phyloP scores from a whole-genome alignment of 169 alveolate genomes.

The Toxoplasma gondii region DNA sequence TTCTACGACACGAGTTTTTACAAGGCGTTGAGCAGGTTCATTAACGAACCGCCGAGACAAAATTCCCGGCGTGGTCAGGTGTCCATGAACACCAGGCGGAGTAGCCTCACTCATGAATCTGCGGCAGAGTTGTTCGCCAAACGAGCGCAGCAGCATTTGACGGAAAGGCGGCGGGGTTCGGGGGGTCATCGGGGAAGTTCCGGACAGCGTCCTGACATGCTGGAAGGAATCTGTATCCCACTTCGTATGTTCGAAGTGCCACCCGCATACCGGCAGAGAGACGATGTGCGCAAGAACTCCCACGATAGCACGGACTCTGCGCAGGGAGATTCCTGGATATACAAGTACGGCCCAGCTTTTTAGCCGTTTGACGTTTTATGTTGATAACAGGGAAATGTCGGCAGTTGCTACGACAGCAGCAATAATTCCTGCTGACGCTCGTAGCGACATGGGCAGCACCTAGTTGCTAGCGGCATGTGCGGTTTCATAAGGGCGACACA shows the following conservation, averaged over 20 bases:
- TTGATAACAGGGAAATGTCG: too few species aligned
- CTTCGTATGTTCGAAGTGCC: constrained; percentile 30
- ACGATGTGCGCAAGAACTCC: neutral
- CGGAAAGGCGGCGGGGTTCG: neutral
- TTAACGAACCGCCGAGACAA: neutral
- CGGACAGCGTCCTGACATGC: neutral
- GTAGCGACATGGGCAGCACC: too few species aligned
- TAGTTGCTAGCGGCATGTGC: too few species aligned
- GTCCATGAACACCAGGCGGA: neutral
- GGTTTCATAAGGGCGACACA: too few species aligned
- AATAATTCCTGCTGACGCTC: too few species aligned
- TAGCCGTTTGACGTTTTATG: too few species aligned
- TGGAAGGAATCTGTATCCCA: constrained; percentile 14
- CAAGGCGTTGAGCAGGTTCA: neutral
- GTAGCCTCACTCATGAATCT: neutral
- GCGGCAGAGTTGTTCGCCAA: neutral
- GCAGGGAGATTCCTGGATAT: neutral
- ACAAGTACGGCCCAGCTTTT: neutral
- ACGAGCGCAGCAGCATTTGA: neutral
- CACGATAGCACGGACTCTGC: neutral
- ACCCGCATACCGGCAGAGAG: neutral
- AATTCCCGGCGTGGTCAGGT: neutral
- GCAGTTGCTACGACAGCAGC: too few species aligned
- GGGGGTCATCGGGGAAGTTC: neutral
- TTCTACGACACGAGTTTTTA: neutral